Conservation (phyloP, 208 protist species). For the Strigomonas culicis region DNA sequence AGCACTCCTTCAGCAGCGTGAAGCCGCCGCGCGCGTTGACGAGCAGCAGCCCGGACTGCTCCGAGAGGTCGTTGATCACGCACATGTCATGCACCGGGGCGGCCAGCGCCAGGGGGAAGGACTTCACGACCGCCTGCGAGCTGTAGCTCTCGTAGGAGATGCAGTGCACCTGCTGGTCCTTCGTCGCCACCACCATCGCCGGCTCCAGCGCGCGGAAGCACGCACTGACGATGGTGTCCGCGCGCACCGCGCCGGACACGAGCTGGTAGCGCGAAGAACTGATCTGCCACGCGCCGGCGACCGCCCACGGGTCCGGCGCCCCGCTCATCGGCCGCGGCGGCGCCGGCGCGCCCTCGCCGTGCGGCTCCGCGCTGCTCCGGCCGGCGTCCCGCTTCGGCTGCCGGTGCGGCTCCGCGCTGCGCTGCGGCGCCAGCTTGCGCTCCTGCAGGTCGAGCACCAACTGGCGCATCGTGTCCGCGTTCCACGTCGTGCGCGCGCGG, state of each 20-base stretch:
- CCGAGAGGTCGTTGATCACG: constrained; percentile 84
- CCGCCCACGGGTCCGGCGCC: constrained; percentile 4
- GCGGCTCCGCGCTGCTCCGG: not conserved
- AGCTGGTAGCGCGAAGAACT: constrained; percentile 45
- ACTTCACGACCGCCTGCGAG: constrained; percentile 49
- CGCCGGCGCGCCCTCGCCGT: constrained; percentile 2
- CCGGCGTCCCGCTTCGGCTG: not conserved
- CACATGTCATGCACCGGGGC: constrained; percentile 63
- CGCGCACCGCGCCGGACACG: constrained; percentile 40
- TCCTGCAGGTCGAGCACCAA: constrained; percentile 77
- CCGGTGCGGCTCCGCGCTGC: constrained; percentile 1
- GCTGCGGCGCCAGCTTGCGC: constrained; percentile 27
- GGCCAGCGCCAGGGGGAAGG: constrained; percentile 50
- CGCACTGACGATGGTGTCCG: constrained; percentile 62
- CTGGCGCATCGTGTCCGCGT: constrained; percentile 77
- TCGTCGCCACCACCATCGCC: constrained; percentile 69
- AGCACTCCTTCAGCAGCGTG: constrained; percentile 67
- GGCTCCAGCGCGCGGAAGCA: constrained; percentile 71
- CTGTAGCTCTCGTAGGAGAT: constrained; percentile 81
- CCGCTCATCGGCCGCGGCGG: not conserved
- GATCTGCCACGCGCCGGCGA: not conserved
- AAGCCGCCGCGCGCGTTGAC: constrained; percentile 77
- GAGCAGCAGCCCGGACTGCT: constrained; percentile 75
- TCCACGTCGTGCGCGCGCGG: constrained; percentile 63
- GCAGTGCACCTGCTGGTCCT: constrained; percentile 59